phyloP scores from a whole-genome alignment of 495 filamentous ascomycete species.

The Penicillium chermesinum region DNA sequence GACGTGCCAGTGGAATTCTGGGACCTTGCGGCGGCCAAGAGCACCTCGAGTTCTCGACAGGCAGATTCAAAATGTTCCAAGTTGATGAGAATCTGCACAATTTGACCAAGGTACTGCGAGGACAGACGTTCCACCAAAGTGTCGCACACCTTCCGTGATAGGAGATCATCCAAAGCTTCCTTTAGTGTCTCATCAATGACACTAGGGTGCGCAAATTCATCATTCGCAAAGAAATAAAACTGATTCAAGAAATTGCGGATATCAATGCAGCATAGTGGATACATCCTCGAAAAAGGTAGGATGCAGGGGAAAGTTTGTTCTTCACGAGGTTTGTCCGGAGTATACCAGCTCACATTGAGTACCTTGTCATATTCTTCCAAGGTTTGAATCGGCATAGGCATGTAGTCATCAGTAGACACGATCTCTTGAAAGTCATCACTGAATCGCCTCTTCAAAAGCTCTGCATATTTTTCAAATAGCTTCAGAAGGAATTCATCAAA shows the following conservation, averaged over 20 bases:
- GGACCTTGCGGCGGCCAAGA: constrained; percentile 75
- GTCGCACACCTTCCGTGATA: constrained; percentile 84
- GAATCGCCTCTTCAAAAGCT: constrained; percentile 84
- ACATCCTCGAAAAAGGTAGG: constrained; percentile 98
- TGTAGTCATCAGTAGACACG: constrained; percentile 95
- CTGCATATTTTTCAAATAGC: constrained; percentile 88
- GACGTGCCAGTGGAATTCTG: constrained; percentile 67
- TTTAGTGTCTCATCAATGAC: constrained; percentile 86
- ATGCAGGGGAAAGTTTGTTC: constrained; percentile 82
- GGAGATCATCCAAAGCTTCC: constrained; percentile 80
- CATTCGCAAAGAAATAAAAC: constrained; percentile 92
- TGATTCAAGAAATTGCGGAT: constrained; percentile 95
- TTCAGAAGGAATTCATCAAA: constrained; percentile 78
- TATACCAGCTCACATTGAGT: constrained; percentile 88
- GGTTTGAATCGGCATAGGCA: constrained; percentile 94
- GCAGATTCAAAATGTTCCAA: constrained; percentile 94
- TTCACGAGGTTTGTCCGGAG: constrained; percentile 67
- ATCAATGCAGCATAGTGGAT: constrained; percentile 94
- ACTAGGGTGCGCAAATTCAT: constrained; percentile 81
- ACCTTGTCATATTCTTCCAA: constrained; percentile 93
- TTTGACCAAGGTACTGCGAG: constrained; percentile 92
- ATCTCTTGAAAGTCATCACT: constrained; percentile 95
- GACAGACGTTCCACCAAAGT: constrained; percentile 81
- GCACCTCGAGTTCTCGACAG: constrained; percentile 77
- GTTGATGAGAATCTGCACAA: constrained; percentile 97